Evolutionary conservation across 2,329 filamentous ascomycete genomes (phyloP).

Genomic region (Capronia americana): DNA sequence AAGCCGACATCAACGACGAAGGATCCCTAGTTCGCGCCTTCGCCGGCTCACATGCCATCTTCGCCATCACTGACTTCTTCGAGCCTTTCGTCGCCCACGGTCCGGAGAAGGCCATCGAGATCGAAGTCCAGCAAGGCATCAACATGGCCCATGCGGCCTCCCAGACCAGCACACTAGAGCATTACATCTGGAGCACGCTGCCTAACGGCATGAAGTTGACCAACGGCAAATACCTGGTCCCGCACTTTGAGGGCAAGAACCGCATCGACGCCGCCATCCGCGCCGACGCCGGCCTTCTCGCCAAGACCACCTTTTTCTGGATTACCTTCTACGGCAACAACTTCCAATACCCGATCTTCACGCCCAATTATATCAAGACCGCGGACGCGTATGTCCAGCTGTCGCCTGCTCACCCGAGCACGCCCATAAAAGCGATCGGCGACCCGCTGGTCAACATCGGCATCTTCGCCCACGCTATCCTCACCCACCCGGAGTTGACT

Average conservation of each 20-base stretch:
- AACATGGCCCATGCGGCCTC: slow-evolving; percentile 54
- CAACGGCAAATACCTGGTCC: slow-evolving; percentile 45
- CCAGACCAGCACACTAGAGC: slow-evolving; percentile 47
- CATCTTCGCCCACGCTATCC: slow-evolving; percentile 44
- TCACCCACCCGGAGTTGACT: slow-evolving; percentile 44
- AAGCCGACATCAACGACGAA: slow-evolving; percentile 31
- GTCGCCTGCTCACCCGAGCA: slow-evolving; percentile 38
- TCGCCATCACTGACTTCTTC: slow-evolving; percentile 53
- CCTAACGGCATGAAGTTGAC: slow-evolving; percentile 46
- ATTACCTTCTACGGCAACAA: slow-evolving; percentile 48
- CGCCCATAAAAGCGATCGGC: slow-evolving; percentile 44
- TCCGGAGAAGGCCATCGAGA: slow-evolving; percentile 45
- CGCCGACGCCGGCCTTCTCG: slow-evolving; percentile 42
- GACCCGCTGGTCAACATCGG: slow-evolving; percentile 46
- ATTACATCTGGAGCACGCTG: slow-evolving; percentile 57
- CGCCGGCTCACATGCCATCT: slow-evolving; percentile 41
- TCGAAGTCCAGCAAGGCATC: slow-evolving; percentile 50
- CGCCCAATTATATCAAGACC: slow-evolving; percentile 38
- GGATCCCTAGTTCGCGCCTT: slow-evolving; percentile 28
- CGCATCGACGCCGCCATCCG: slow-evolving; percentile 52
- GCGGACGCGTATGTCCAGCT: slow-evolving; percentile 44
- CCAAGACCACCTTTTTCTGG: slow-evolving; percentile 53
- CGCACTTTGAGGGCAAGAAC: slow-evolving; percentile 55
- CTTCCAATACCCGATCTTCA: slow-evolving; percentile 41
- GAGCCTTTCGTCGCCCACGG: slow-evolving; percentile 44